Evolutionary conservation across 2,329 filamentous ascomycete genomes (phyloP), one percentile per base, ranked within the genome.

Genomic region (Sclerotinia minor): DNA sequence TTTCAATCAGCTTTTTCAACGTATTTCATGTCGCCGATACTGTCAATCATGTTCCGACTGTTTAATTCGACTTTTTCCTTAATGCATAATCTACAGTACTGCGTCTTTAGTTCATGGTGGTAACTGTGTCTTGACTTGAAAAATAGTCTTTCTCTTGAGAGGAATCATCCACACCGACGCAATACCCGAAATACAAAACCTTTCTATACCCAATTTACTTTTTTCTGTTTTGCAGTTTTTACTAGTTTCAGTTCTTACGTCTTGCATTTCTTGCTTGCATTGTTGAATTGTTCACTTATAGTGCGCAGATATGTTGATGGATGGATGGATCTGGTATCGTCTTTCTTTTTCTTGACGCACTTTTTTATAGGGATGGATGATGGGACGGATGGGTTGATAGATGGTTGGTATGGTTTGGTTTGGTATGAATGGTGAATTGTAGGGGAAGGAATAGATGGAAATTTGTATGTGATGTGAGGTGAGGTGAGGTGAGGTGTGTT

Each of bases 291-390:
- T 54, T 57, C 52, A 26, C 41, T 44, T 21, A n/a, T 21, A 44
- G 24, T 45, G 41, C n/a, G 24, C 44, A 35, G 24, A 29, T n/a
- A 64, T 32, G 19, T 26, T 24, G 64, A n/a, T 58, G 64, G n/a
- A 59, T 65, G 52, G 54, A 49, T 66, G 64, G n/a, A 65, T 65
- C 63, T 65, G 52, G 52, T 47, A 65, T 65, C 52, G 45, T 65
- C 29, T 35, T 47, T 58, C 24, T 17, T 55, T 44, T 58, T 65
- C 35, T 58, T 44, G 44, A 38, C 19, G 24, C 11, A 19, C n/a
- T 44, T 17, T 65, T 58, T 65, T 21, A 65, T 65, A 59, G 44
- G 49, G 15, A 41, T 41, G 54, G 50, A 65, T 65, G 32, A 41
- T 41, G 13, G 38, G 5, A 17, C 13, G 38, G n/a, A 60, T 66